phyloP scores from a whole-genome alignment of 75 land plant species.

The Isoetes taiwanensis region DNA sequence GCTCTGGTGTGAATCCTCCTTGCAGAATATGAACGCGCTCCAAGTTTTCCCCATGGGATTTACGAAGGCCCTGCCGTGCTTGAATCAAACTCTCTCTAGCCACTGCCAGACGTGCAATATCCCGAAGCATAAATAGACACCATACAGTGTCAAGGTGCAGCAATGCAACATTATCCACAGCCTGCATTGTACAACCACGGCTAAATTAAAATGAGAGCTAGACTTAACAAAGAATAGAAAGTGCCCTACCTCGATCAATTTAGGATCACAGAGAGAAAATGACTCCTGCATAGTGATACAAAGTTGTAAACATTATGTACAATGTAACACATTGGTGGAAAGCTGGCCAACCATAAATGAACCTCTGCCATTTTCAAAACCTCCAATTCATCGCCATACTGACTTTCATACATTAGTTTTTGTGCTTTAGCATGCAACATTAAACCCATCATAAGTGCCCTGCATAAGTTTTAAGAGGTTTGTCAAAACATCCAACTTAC shows the following conservation, averaged over 20 bases:
- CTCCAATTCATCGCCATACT: conserved; percentile 73
- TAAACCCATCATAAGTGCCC: conserved; percentile 86
- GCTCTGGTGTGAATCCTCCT: conserved; percentile 66
- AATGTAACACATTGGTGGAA: neutral
- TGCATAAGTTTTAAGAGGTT: conserved; percentile 10
- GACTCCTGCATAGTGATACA: conserved; percentile 49
- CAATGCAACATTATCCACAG: conserved; percentile 74
- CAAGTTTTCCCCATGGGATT: conserved; percentile 60
- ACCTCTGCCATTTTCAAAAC: conserved; percentile 89
- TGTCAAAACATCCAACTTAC: neutral
- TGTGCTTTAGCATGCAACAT: conserved; percentile 86
- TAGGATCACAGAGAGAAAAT: conserved; percentile 66
- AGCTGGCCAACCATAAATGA: too few relatives aligned
- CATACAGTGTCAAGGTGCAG: conserved; percentile 92
- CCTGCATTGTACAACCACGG: conserved; percentile 13
- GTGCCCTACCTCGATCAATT: conserved; percentile 67
- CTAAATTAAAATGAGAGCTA: neutral
- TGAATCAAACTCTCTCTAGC: conserved; percentile 59
- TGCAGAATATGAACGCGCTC: conserved; percentile 63
- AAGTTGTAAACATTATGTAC: too few relatives aligned
- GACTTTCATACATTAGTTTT: conserved; percentile 28
- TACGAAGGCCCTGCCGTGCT: conserved; percentile 72
- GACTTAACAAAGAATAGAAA: neutral
- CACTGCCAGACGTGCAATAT: conserved; percentile 60
- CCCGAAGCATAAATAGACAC: conserved; percentile 87